phyloP scores from a whole-genome alignment of 306 rosid genomes.

The Oemleria cerasiformis region DNA sequence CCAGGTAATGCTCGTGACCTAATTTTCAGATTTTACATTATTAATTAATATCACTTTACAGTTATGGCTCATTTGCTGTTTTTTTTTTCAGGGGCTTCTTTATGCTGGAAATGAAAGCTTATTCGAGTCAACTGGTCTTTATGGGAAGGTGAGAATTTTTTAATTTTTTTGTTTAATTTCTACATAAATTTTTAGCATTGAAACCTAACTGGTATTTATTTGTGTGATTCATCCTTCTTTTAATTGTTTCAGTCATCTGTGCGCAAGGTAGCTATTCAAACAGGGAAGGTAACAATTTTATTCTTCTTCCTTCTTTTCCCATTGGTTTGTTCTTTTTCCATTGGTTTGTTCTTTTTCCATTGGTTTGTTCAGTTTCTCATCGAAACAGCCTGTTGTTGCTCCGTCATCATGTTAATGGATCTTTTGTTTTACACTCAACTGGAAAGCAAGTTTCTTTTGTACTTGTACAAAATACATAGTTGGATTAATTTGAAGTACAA shows the following conservation, averaged over 20 bases:
- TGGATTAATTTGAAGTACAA: too few relatives aligned
- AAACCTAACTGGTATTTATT: background rate
- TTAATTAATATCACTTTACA: background rate
- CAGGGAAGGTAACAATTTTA: slow-evolving; percentile 64
- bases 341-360: background rate
- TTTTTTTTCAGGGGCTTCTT: slow-evolving; percentile 75
- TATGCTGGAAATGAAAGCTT: slow-evolving; percentile 68
- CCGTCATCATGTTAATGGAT: background rate
- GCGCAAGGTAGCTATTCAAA: slow-evolving; percentile 74
- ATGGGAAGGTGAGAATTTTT: slow-evolving; percentile 50
- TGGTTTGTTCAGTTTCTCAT: background rate
- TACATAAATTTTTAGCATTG: background rate
- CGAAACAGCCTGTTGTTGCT: too few relatives aligned
- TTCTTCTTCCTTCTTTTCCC: background rate
- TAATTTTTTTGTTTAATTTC: background rate
- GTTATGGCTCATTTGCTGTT: background rate
- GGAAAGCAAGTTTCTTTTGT: background rate
- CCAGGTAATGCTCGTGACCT: slow-evolving; percentile 44
- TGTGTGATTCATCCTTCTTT: background rate
- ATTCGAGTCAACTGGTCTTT: slow-evolving; percentile 82
- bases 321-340: background rate
- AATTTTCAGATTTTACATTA: background rate
- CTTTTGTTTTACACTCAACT: background rate
- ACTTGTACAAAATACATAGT: background rate
- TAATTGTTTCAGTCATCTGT: slow-evolving; percentile 72